Conservation (phyloP, 2,329 filamentous ascomycete species). For the Neopestalotiopsis rosae region DNA sequence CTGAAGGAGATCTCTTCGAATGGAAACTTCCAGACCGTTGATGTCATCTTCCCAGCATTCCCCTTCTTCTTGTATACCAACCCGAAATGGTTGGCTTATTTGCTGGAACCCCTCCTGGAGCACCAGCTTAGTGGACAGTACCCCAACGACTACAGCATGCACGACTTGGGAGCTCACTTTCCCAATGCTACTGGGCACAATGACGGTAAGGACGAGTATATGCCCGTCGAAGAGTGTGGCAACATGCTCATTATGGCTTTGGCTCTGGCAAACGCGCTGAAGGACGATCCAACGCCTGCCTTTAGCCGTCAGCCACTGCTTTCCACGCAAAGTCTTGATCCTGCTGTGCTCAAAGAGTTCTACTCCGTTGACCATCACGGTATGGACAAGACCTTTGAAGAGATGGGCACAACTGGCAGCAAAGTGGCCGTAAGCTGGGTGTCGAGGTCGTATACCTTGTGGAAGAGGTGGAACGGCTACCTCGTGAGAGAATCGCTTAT, state of each 20-base stretch:
- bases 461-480: conserved; percentile 79
- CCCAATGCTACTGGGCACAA: conserved; percentile 78
- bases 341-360: conserved; percentile 23
- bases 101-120: conserved; percentile 80
- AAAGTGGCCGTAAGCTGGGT: conserved; percentile 46
- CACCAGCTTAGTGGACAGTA: conserved; percentile 84
- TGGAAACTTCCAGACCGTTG: conserved; percentile 84
- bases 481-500: conserved; percentile 72
- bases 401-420: conserved; percentile 49
- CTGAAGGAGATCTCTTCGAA: conserved; percentile 87
- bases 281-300: conserved; percentile 62
- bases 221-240: conserved; percentile 77
- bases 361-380: conserved; percentile 38
- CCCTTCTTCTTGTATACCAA: conserved; percentile 89
- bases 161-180: conserved; percentile 75
- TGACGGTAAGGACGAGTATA: conserved; percentile 73
- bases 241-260: conserved; percentile 82
- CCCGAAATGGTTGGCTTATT: conserved; percentile 78
- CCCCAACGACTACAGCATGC: conserved; percentile 81
- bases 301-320: conserved; percentile 56
- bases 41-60: conserved; percentile 86
- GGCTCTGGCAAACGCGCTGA: conserved; percentile 76
- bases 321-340: conserved; percentile 22
- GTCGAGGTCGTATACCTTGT: conserved; percentile 66
- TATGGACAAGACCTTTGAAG: conserved; percentile 67